Percentiles rank a stretch among this genome's conserved stretches.
phyloP scores from a whole-genome alignment of 345 rosid species.

The Moricandia arvensis region DNA sequence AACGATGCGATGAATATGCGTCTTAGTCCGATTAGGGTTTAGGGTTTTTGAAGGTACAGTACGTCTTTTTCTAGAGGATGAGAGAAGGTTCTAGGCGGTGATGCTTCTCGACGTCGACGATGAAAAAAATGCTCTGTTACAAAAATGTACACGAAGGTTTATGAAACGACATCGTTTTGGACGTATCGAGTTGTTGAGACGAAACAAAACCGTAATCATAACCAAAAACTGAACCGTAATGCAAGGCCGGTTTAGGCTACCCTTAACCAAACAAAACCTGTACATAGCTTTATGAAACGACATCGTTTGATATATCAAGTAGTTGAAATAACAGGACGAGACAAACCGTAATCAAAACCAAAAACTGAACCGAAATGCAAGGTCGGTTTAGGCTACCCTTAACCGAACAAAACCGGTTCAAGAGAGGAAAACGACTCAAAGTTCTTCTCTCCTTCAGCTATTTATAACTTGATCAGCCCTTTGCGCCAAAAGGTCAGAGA shows the following conservation, averaged over 20 bases:
- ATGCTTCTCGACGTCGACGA: constrained; percentile 23
- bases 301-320: not conserved
- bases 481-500: not conserved
- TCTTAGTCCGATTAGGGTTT: constrained; percentile 31
- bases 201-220: not conserved
- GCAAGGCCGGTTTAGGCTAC: not conserved
- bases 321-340: not conserved
- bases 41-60: constrained; percentile 40
- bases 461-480: not conserved
- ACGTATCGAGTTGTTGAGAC: too few relatives aligned
- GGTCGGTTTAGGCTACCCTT: not conserved
- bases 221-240: not conserved
- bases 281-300: not conserved
- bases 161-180: not conserved
- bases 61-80: constrained; percentile 18
- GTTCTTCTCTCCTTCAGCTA: not conserved
- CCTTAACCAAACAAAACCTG: not conserved
- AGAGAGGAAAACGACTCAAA: not conserved
- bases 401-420: not conserved
- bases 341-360: not conserved
- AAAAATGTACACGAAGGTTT: not conserved
- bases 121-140: not conserved
- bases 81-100: constrained; percentile 41
- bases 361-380: not conserved
- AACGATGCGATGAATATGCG: not conserved